phyloP scores from a whole-genome alignment of 164 flowering plant genomes.

The Akebia trifoliata region DNA sequence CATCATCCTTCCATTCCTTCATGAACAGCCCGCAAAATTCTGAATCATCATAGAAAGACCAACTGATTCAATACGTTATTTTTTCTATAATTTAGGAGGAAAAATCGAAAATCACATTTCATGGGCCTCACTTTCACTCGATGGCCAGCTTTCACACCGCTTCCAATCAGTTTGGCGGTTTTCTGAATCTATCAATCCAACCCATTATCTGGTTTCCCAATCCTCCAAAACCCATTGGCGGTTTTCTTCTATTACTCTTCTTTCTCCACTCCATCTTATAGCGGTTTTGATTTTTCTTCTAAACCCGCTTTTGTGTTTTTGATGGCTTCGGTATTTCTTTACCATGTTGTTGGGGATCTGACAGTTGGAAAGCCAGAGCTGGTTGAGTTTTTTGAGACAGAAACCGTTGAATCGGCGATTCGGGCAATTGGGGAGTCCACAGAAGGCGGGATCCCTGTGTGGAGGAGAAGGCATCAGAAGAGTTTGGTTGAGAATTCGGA shows the following conservation, averaged over 20 bases:
- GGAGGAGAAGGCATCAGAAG: constrained; percentile 59
- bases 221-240: constrained; percentile 44
- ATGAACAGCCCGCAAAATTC: no score
- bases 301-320: background rate
- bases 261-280: constrained; percentile 62
- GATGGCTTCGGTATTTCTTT: constrained; percentile 89
- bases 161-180: constrained; percentile 2
- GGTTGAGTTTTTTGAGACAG: constrained; percentile 72
- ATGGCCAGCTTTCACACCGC: constrained; percentile 17
- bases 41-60: no score
- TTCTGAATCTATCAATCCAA: constrained; percentile 4
- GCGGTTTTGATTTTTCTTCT: background rate
- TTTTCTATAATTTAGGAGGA: background rate
- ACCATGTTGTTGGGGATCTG: constrained; percentile 94
- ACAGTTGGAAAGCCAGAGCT: constrained; percentile 94
- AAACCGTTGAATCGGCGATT: constrained; percentile 82
- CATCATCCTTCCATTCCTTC: no score
- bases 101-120: no score
- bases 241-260: constrained; percentile 55
- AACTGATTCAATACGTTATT: no score
- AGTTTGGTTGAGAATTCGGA: constrained; percentile 49
- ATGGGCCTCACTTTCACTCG: constrained; percentile 17
- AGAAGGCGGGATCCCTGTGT: constrained; percentile 82
- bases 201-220: constrained; percentile 7
- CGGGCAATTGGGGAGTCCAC: constrained; percentile 72